Conservation (phyloP, 306 rosid species). For the Senna tora region DNA sequence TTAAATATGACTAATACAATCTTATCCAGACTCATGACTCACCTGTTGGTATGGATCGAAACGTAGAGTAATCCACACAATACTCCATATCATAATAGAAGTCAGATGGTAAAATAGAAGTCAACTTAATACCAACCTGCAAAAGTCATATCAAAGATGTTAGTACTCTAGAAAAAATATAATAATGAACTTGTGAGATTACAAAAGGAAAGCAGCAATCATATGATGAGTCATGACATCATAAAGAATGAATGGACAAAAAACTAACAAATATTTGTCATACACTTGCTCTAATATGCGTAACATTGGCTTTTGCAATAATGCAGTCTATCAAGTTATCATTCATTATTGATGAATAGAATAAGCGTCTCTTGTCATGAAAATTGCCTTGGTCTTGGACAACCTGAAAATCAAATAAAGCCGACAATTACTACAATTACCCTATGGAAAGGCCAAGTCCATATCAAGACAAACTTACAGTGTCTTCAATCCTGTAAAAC, state of each 20-base stretch:
- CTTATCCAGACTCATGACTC: slow-evolving; percentile 38
- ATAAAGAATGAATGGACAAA: slow-evolving; percentile 13
- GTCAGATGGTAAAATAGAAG: slow-evolving; percentile 54
- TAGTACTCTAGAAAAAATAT: slow-evolving; percentile 7
- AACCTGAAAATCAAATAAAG: slow-evolving; percentile 57
- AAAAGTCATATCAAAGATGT: slow-evolving; percentile 25
- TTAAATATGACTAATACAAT: slow-evolving; percentile 19
- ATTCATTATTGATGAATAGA: slow-evolving; percentile 87
- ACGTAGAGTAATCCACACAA: slow-evolving; percentile 88
- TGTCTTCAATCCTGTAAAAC: slow-evolving; percentile 92
- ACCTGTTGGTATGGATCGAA: slow-evolving; percentile 65
- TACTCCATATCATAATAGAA: slow-evolving; percentile 94
- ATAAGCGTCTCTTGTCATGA: slow-evolving; percentile 88
- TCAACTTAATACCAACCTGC: slow-evolving; percentile 66
- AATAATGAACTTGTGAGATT: slow-evolving; percentile 19
- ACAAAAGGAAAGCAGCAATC: slow-evolving; percentile 19
- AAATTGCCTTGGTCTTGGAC: slow-evolving; percentile 66
- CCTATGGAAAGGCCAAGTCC: slow-evolving; percentile 23
- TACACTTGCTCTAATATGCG: slow-evolving; percentile 70
- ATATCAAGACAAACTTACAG: slow-evolving; percentile 59
- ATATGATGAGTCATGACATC: slow-evolving; percentile 9
- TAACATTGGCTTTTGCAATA: slow-evolving; percentile 67
- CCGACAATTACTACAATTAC: slow-evolving; percentile 29
- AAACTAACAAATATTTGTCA: slow-evolving; percentile 35
- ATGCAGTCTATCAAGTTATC: slow-evolving; percentile 85